Evolutionary conservation across 345 rosid genomes (phyloP).

Genomic region (Dovyalis caffra): DNA sequence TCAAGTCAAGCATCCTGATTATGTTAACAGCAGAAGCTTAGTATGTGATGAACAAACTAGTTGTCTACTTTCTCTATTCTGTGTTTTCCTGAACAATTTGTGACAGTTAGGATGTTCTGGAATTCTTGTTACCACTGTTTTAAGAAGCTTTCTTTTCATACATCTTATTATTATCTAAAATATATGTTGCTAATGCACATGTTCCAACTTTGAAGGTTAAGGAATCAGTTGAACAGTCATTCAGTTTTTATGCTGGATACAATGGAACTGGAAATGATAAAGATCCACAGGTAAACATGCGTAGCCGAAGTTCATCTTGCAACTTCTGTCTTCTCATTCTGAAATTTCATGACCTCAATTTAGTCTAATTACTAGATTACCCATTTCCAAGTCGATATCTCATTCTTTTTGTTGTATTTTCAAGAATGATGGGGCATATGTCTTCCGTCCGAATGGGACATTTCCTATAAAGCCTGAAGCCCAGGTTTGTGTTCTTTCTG

Average conservation of each 20-base stretch:
- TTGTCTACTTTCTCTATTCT: not conserved
- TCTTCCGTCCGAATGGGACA: slow-evolving; percentile 94
- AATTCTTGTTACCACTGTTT: not conserved
- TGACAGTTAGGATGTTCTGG: slow-evolving; percentile 7
- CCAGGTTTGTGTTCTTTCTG: slow-evolving; percentile 50
- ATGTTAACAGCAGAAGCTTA: slow-evolving; percentile 54
- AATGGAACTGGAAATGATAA: slow-evolving; percentile 57
- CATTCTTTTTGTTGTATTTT: slow-evolving; percentile 14
- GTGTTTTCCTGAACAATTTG: not conserved
- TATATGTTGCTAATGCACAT: slow-evolving; percentile 25
- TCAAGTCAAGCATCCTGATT: slow-evolving; percentile 41
- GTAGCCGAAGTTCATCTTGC: slow-evolving; percentile 15
- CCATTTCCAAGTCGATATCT: slow-evolving; percentile 7
- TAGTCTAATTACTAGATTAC: not conserved
- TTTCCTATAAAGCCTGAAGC: slow-evolving; percentile 49
- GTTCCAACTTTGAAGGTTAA: slow-evolving; percentile 50
- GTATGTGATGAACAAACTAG: slow-evolving; percentile 38
- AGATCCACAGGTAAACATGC: slow-evolving; percentile 66
- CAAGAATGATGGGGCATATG: slow-evolving; percentile 86
- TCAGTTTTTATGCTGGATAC: slow-evolving; percentile 63
- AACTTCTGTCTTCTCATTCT: slow-evolving; percentile 1
- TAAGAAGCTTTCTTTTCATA: not conserved
- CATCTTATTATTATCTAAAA: not conserved
- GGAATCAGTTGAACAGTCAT: slow-evolving; percentile 65
- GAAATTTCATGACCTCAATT: slow-evolving; percentile 9